Evolutionary conservation across 345 rosid species (phyloP).

Genomic region (Lenwebbia sp.): DNA sequence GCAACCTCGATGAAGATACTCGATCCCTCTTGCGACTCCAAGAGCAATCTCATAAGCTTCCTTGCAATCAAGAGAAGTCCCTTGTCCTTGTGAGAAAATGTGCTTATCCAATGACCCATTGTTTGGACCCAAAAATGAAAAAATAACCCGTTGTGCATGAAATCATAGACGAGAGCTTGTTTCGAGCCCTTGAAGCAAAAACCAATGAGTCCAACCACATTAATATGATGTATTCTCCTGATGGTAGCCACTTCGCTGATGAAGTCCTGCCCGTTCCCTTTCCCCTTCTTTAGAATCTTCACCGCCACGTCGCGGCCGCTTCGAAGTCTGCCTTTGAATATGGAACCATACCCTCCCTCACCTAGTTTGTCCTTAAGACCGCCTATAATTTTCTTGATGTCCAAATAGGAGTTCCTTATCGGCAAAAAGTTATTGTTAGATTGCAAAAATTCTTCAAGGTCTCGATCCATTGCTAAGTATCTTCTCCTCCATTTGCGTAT

Average conservation of each 20-base stretch:
- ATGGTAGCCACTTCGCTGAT: background rate
- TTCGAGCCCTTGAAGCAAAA: background rate
- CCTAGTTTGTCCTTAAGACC: background rate
- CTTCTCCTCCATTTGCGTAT: background rate
- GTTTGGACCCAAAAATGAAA: too few relatives aligned
- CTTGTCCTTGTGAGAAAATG: background rate
- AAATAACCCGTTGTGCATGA: background rate
- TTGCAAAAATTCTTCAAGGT: background rate
- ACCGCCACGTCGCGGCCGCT: accelerated
- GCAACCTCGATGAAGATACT: background rate
- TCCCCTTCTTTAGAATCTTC: background rate
- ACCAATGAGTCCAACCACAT: background rate
- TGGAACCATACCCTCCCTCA: background rate
- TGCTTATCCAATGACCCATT: background rate
- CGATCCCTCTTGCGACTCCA: background rate
- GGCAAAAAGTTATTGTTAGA: too few relatives aligned
- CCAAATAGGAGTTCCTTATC: background rate
- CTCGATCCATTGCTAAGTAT: background rate
- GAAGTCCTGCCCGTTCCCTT: background rate
- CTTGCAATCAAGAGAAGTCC: background rate
- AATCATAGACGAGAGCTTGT: background rate
- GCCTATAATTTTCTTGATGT: background rate
- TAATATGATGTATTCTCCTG: background rate
- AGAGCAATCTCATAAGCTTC: background rate
- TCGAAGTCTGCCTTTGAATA: background rate